Conservation (phyloP, 306 rosid genomes). For the Neltuma alba region DNA sequence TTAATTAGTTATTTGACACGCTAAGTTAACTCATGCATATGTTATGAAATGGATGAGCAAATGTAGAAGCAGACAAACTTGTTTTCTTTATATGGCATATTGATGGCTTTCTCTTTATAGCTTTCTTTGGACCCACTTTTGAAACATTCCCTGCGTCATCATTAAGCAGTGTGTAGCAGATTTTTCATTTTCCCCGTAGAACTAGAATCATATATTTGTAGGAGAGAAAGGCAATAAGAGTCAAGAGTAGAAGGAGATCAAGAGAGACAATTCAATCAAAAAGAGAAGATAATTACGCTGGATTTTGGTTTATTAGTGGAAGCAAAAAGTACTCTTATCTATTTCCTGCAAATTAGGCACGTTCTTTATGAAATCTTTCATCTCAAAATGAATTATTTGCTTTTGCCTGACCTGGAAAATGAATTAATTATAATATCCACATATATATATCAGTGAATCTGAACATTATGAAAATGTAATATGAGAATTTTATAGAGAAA, state of each 20-base stretch:
- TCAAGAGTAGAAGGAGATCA: neutral
- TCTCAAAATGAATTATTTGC: neutral
- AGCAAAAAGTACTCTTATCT: neutral
- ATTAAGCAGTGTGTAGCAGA: constrained; percentile 38
- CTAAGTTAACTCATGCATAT: neutral
- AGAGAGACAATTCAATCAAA: neutral
- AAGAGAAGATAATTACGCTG: neutral
- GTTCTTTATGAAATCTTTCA: neutral
- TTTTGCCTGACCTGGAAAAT: neutral
- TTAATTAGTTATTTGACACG: neutral
- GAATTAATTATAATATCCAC: neutral
- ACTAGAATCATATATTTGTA: neutral
- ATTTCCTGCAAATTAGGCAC: neutral
- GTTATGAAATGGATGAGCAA: constrained; percentile 30
- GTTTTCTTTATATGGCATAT: constrained; percentile 37
- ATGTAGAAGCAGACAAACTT: constrained; percentile 34
- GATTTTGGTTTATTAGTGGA: neutral
- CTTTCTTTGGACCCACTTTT: constrained; percentile 33
- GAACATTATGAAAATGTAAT: neutral
- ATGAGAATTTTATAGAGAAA: neutral
- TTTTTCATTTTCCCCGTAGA: neutral
- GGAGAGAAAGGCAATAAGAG: neutral
- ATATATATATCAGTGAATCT: neutral
- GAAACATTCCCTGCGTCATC: constrained; percentile 58
- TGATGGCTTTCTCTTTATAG: constrained; percentile 35